Base-by-base conservation (phyloP, 176 grass and related monocot species). In the Elaeis guineensis region DNA sequence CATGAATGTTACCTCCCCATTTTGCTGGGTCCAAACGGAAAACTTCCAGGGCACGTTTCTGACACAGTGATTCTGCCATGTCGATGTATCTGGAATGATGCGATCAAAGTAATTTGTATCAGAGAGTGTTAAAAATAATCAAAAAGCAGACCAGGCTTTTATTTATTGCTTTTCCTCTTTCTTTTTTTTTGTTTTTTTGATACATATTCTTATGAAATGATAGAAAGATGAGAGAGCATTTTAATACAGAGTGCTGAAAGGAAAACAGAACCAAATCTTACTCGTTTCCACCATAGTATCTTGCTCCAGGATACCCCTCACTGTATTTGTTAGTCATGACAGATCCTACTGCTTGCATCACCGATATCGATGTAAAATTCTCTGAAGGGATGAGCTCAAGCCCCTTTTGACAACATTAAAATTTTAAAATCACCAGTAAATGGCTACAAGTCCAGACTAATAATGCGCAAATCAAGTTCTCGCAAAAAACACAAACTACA, bases 301-400 rank as follows among this genome's bases (percentile, higher is more conserved):
- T 85, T 48, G 94, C 94, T 26, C 94, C 94, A 0, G 94, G 94
- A 74, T 98, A 98, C 54, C 94, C 94, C 66, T 98, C 94, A 52
- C 94, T 98, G 74, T 98, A 92, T 74, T 98, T 98, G 70, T 98
- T 98, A 22, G 94, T 98, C 94, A 98, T 98, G 79, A 98, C 65
- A 25, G 94, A 98, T 39, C 94, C 94, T 24, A 98, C 94, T 5
- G 85, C 88, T 76, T 98, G 88, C 94, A 98, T 98, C 76, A 98
- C 94, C 29, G 94, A 92, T 39, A 81, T 12, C 2, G 94, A 92
- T 44, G 94, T 98, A 70, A 98, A 98, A 32, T 98, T 98, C 71
- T 98, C 94, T 1, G 94, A 98, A 54, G 94, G 94, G 59, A 98
- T 98, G 76, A 98, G 85, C 82, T 98, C 94, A 35, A 98, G 71